Base-by-base conservation (phyloP, 345 rosid species). In the Populus simonii region DNA sequence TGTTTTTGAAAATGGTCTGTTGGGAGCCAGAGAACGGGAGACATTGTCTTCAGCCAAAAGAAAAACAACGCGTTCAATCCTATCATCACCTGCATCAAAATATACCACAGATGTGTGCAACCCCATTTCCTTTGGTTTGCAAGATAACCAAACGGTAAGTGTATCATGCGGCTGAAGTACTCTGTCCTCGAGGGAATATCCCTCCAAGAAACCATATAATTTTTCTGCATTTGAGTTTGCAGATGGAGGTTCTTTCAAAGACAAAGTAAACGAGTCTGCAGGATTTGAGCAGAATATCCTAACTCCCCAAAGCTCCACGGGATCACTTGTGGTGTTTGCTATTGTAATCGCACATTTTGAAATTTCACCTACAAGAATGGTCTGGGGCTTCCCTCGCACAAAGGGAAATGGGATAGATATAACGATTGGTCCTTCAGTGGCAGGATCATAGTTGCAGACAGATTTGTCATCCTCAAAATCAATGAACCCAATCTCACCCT, bases 41-140 rank as follows among this genome's bases (percentile, higher is more conserved):
- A 91, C 89, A 59, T 73, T 89, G 66, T 94, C 93, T 84, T 94
- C 97, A 9, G 87, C 97, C 89, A 94, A 82, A 71, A 92, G 86
- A 81, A 94, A 90, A 43, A 77, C 87, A 74, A 89, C 87, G 20
- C 97, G 79, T 81, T 92, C 98, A 18, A 88, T 72, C 45, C 82
- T 83, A n/a, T 86, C 90, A 76, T 71, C 78, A 11, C 78, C 92
- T 68, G 85, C 80, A 69, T 88, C 94, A 79, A 94, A 79, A 68
- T 90, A 87, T 74, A 94, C 85, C 16, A 85, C 86, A 29, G 94
- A 80, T 0, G 92, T 91, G 82, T 92, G 90, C 89, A 90, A 80
- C 45, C 98, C 97, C 5, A 94, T 82, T 31, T 75, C 89, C 79
- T 80, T 81, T 0, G 97, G 92, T 74, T 92, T 94, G 79, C 94